Percentiles rank a stretch among this genome's conserved stretches.
Evolutionary conservation across 495 filamentous ascomycete genomes (phyloP).

Genomic region (Podospora didyma): DNA sequence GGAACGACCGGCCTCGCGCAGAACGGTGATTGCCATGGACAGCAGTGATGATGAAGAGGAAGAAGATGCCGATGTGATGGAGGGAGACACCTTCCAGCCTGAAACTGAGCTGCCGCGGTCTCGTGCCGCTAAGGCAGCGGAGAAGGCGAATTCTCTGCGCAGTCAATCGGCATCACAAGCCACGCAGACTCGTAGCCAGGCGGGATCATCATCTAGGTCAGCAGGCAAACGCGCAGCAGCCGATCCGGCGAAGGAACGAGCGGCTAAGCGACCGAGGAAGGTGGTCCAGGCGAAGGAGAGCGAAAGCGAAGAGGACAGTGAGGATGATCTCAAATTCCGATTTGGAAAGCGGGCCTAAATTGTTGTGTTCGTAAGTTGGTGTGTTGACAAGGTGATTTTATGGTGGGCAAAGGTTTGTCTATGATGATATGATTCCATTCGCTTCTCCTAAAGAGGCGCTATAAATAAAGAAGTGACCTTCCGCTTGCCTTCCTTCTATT

Average conservation of each 20-base stretch:
- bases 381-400: background rate
- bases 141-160: conserved; percentile 21
- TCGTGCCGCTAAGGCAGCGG: conserved; percentile 27
- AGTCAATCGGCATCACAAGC: conserved; percentile 13
- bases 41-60: conserved; percentile 35
- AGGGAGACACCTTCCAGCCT: background rate
- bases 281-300: conserved; percentile 26
- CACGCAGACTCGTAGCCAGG: conserved; percentile 32
- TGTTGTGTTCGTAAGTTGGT: background rate
- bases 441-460: background rate
- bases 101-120: conserved; percentile 20
- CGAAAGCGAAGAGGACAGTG: conserved; percentile 45
- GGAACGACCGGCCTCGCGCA: conserved; percentile 5
- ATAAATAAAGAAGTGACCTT: no score
- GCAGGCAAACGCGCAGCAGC: conserved; percentile 36
- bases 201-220: conserved; percentile 26
- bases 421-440: background rate
- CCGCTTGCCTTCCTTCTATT: conserved; percentile 8
- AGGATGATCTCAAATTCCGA: conserved; percentile 51
- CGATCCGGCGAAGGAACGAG: conserved; percentile 26
- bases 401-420: no score
- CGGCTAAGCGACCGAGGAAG: conserved; percentile 42
- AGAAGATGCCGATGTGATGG: background rate
- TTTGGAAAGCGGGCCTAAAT: conserved; percentile 33
- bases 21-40: conserved; percentile 25